Evolutionary conservation across 2,329 filamentous ascomycete genomes (phyloP), one percentile per base, ranked within the genome.

Genomic region (Dryadomyces quercus-mongolicae): DNA sequence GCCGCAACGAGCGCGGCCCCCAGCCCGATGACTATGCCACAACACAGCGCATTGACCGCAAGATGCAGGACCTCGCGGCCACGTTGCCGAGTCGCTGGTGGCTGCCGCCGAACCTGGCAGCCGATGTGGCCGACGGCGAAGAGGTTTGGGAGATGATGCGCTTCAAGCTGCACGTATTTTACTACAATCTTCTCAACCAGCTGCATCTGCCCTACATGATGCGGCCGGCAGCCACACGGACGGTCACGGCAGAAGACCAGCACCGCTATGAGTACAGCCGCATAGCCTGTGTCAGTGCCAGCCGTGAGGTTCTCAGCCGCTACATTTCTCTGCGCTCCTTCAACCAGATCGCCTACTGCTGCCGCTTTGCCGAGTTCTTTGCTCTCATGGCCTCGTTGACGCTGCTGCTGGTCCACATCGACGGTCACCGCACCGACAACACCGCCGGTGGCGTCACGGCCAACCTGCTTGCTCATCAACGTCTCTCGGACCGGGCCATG

Each of bases 51-150:
- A 65, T 72, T 7, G 73, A 76, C 56, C 57, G 55, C 43, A 56
- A 70, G 21, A 61, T 75, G 7, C 67, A 67, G 44, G 60, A 67
- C 3, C 66, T 68, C 6, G 65, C 68, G 0, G 60, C 60, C 1
- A 60, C 59, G 2, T 65, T 74, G 68, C 67, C 72, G 2, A 58
- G 67, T 4, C 63, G 67, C 42, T 76, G 72, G 71, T 76, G 72
- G 73, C 55, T 67, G 5, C 54, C 62, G 9, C 63, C 64, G 10
- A 51, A 62, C 12, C 15, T 53, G 20, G n/a, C 57, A 7, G 49
- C 56, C 2, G 38, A 34, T 34, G 21, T 46, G 16, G 34, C 36
- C 16, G 52, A 21, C 40, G 44, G 59, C 21, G 60, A 60, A 49
- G 60, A 53, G 54, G 55, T 58, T 53, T 64, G 42, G 59, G 66